Percentiles rank a stretch among this genome's conserved stretches.
phyloP scores from a whole-genome alignment of 2,329 filamentous ascomycete genomes.

The Colletotrichum sp. region DNA sequence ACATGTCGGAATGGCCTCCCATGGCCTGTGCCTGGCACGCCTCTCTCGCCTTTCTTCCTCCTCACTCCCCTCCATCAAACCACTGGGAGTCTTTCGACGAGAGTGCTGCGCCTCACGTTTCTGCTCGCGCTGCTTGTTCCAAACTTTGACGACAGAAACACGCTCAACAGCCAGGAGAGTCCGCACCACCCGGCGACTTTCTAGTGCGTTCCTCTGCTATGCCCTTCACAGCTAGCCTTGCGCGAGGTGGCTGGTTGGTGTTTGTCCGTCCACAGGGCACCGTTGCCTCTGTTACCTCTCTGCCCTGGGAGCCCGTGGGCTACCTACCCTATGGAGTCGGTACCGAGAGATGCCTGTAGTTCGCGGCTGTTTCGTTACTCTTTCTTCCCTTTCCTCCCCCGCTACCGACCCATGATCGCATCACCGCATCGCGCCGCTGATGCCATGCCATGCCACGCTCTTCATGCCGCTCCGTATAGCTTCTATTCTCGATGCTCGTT shows the following conservation, averaged over 20 bases:
- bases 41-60: background rate
- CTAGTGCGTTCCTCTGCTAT: constrained; percentile 18
- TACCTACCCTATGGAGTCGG: background rate
- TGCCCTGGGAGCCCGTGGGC: background rate
- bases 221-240: background rate
- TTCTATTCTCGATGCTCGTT: constrained; percentile 6
- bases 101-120: background rate
- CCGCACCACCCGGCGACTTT: constrained; percentile 6
- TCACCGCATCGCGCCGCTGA: constrained; percentile 14
- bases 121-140: background rate
- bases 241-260: background rate
- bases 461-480: background rate
- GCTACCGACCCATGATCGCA: constrained; percentile 9
- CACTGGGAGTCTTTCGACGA: background rate
- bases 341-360: background rate
- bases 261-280: background rate
- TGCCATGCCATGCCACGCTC: constrained; percentile 11
- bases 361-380: background rate
- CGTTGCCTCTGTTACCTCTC: constrained; percentile 15
- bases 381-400: background rate
- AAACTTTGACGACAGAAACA: background rate
- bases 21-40: background rate
- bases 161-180: background rate
- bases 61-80: background rate
- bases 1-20: background rate